Evolutionary conservation across 345 rosid genomes (phyloP), one percentile per base, ranked within the genome.

Genomic region (Gossypium longicalyx): DNA sequence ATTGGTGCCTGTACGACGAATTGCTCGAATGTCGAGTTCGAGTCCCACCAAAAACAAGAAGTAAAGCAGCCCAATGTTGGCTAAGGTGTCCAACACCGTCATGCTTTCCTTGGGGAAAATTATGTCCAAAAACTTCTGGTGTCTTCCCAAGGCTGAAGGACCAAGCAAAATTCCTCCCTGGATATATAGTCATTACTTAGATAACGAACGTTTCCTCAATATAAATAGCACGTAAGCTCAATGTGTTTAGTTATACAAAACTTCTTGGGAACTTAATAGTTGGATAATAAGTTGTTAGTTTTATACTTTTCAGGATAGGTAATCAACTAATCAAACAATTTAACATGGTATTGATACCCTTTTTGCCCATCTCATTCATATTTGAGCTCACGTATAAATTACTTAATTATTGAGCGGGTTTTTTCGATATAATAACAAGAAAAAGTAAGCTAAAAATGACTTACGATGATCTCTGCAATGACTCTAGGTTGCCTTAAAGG

Each of bases 151-250:
- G 7, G 97, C 97, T 0, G 97, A 89, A 44, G 97, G 97, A 43
- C 97, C 95, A 47, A 92, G 91, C 74, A 92, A 76, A 68, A 92
- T 82, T 59, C 97, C 97, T 64, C 97, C 97, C 97, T 92, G 80
- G 19, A 23, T 9, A 22, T 12, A 20, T 10, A 22, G 2, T 17
- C n/a, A 22, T 3, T 9, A 57, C 10, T 57, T 57, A 9, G 12
- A 51, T 13, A 45, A 45, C 12, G 11, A 45, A 11, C 12, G 12
- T 45, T 45, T 45, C 12, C 48, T 45, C 3, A 45, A 45, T 11
- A 34, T 34, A 4, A 34, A 34, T 34, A 4, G 5, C 41, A 34
- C 41, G 34, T 29, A 29, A 29, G 5, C 34, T 29, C 34, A 29
- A 34, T 34, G 4, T 34, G 41, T 34, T 34, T 34, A 4, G 41